Evolutionary conservation across 148 eudicot genomes (phyloP), one percentile per base, ranked within the genome.

Genomic region (Linanthus parryae): DNA sequence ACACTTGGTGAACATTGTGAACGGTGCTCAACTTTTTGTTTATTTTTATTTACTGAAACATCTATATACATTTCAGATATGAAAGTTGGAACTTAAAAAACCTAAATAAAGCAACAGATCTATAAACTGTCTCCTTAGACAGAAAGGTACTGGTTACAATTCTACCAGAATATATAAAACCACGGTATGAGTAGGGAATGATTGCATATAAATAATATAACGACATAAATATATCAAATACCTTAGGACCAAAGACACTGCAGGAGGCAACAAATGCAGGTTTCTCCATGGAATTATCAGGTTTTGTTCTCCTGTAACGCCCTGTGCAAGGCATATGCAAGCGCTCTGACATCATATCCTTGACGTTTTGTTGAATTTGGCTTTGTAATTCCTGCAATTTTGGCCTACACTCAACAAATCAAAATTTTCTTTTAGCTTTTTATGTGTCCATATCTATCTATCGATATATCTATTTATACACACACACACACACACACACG

Each of bases 161-260:
- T 1, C 12, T 24, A 45, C 15, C 29, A 45, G 29, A 41, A 19
- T 41, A 41, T 17, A 2, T 19, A 20, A 29, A 11, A 39, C 10
- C 10, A 33, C 3, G 20, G 45, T 37, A 6, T 42, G 16, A 28
- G n/a, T 20, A 22, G 11, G 34, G 15, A 9, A 18, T 28, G 5
- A 40, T 22, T 26, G 15, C 20, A 42, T 42, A 10, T 42, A 16
- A 15, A 50, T 3, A 17, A 2, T 31, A n/a, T n/a, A n/a, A n/a
- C n/a, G n/a, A n/a, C n/a, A n/a, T n/a, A n/a, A n/a, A n/a, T n/a
- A n/a, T n/a, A n/a, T n/a, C n/a, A 28, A 56, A 53, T 79, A 91
- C 98, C 95, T 83, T 65, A 27, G 87, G 87, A 58, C 98, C 94
- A 70, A 92, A 92, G 40, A 62, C 48, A 54, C 94, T 92, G 67